These are phyloP conservation scores for Silene latifolia DNA, from an alignment of 148 eudicot species.

Conservation along the genomic window DNA sequence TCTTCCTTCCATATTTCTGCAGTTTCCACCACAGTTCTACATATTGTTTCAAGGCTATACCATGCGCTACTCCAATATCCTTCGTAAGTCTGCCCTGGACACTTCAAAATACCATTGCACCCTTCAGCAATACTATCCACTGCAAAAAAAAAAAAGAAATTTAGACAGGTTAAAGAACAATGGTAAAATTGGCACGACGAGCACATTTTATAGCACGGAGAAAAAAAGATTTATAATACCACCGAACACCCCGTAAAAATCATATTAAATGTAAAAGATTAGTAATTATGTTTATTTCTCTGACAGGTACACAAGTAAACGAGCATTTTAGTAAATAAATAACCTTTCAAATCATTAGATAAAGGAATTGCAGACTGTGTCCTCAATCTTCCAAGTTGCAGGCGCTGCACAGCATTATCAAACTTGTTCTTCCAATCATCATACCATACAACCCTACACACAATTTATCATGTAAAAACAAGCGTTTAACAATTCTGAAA, in stretches of 20 bases:
- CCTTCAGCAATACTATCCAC: slow-evolving; percentile 27
- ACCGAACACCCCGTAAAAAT: neutral
- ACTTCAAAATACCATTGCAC: neutral
- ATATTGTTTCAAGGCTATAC: slow-evolving; percentile 47
- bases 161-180: slow-evolving; percentile 1
- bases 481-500: slow-evolving; percentile 1
- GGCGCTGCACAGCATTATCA: slow-evolving; percentile 31
- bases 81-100: slow-evolving; percentile 36
- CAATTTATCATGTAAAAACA: slow-evolving; percentile 11
- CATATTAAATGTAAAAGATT: neutral
- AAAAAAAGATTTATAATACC: neutral
- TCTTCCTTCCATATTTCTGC: slow-evolving; percentile 73
- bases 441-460: slow-evolving; percentile 55
- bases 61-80: slow-evolving; percentile 51
- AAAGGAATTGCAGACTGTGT: slow-evolving; percentile 19
- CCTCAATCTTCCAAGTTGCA: slow-evolving; percentile 26
- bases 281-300: neutral
- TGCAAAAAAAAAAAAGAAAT: slow-evolving; percentile 25
- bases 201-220: too few species aligned
- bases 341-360: slow-evolving; percentile 35
- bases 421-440: slow-evolving; percentile 49
- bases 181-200: neutral
- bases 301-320: neutral
- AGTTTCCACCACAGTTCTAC: slow-evolving; percentile 53
- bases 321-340: neutral